Evolutionary conservation across 2,329 filamentous ascomycete genomes (phyloP), one percentile per base, ranked within the genome.

Genomic region (Colletotrichum gloeosporioides): DNA sequence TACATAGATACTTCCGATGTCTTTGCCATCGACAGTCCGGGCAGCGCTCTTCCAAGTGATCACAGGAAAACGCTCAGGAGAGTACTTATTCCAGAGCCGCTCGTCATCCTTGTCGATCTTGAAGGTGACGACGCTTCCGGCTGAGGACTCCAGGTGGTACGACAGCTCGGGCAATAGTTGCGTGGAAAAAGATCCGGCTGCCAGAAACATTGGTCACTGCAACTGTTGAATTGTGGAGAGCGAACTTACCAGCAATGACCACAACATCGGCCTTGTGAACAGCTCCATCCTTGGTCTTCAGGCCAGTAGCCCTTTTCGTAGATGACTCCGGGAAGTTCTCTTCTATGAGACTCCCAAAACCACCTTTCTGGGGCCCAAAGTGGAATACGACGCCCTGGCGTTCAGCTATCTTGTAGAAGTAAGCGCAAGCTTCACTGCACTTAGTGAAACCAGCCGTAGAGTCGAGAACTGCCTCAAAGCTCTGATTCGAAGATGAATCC

Each of bases 281-380:
- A 39, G 78, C 78, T 1, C 83, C 85, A 76, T 89, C 85, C 0
- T 76, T 79, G 1, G 87, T 88, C 8, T 77, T 77, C 29, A 89
- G 83, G 0, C 88, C 87, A 8, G 80, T 79, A 0, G 86, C 80
- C 7, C 80, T 61, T 71, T 73, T 82, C 74, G 13, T 53, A 53
- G 36, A 77, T 62, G 22, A 44, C 10, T 4, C 22, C 8, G 49
- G 65, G 57, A 1, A n/a, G 12, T 0, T 32, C n/a, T 53, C 77
- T 57, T 81, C 78, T 8, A 81, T 49, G n/a, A 83, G 68, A 18
- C 78, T 77, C 10, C 78, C 78, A 32, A 82, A 78, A 2, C 73
- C 71, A 6, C 82, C 82, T 27, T 73, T 27, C 73, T 80, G 72
- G 4, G 77, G 69, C 3, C 82, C 82, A 55, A 83, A 79, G 16